Percentiles rank a stretch among this genome's conserved stretches.
phyloP scores from a whole-genome alignment of 352 stramenopile genomes.

The Pythium grandisporangium region DNA sequence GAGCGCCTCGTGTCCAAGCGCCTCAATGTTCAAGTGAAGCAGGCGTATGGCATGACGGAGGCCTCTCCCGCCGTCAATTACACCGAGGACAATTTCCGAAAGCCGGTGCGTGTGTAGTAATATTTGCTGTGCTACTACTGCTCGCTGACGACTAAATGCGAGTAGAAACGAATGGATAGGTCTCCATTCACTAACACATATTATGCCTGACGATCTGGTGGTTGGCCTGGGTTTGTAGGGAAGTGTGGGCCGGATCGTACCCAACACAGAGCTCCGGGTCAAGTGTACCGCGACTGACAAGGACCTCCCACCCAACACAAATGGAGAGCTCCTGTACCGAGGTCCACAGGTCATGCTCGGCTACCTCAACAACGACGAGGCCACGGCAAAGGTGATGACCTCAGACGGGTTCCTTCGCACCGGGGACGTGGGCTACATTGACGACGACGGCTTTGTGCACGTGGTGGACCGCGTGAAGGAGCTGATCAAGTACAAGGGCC shows the following conservation, averaged over 20 bases:
- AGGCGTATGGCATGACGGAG: slow-evolving; percentile 33
- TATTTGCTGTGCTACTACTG: neutral
- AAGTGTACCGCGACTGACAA: slow-evolving; percentile 23
- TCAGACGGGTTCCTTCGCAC: slow-evolving; percentile 80
- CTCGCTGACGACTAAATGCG: too few species aligned
- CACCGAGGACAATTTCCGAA: slow-evolving; percentile 8
- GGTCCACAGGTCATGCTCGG: slow-evolving; percentile 26
- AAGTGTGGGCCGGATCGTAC: slow-evolving; percentile 21
- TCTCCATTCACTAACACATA: too few species aligned
- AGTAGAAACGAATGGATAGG: too few species aligned
- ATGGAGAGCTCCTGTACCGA: slow-evolving; percentile 72
- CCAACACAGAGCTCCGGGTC: slow-evolving; percentile 29
- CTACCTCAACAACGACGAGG: slow-evolving; percentile 84
- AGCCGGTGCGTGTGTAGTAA: neutral
- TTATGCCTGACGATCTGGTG: too few species aligned
- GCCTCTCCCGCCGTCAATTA: slow-evolving; percentile 18
- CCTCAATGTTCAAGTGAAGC: slow-evolving; percentile 27
- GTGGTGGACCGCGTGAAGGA: slow-evolving; percentile 92
- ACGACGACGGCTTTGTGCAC: slow-evolving; percentile 89
- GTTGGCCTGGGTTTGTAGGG: too few species aligned
- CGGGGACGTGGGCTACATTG: slow-evolving; percentile 87
- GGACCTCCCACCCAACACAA: slow-evolving; percentile 16
- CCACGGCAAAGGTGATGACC: slow-evolving; percentile 71
- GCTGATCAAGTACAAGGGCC: slow-evolving; percentile 94
- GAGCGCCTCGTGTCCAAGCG: slow-evolving; percentile 43